Percentiles rank a stretch among this genome's conserved stretches.
Evolutionary conservation across 352 stramenopile genomes (phyloP).

Genomic region (Plasmopara halstedii): DNA sequence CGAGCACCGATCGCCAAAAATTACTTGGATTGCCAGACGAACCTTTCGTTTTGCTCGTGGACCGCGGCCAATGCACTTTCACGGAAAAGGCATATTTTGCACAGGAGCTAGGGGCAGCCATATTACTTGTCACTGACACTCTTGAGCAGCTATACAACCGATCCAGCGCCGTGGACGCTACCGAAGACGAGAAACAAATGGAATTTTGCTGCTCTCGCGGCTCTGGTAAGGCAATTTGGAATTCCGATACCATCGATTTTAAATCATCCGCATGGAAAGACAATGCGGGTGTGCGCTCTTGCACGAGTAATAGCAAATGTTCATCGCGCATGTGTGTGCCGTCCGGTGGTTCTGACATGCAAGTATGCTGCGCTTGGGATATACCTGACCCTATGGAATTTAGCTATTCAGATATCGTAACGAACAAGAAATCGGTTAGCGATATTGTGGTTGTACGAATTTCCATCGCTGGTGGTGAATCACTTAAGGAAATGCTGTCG

Average conservation of each 20-base stretch:
- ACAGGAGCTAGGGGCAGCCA: slow-evolving; percentile 50
- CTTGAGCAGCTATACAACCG: slow-evolving; percentile 65
- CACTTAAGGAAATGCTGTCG: slow-evolving; percentile 36
- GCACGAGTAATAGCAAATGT: slow-evolving; percentile 32
- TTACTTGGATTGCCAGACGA: slow-evolving; percentile 18
- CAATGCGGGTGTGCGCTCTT: slow-evolving; percentile 36
- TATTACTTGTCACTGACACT: slow-evolving; percentile 72
- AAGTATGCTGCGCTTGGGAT: slow-evolving; percentile 76
- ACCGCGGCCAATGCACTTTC: slow-evolving; percentile 69
- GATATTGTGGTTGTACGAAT: slow-evolving; percentile 64
- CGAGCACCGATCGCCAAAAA: neutral
- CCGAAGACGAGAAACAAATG: slow-evolving; percentile 28
- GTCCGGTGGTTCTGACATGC: slow-evolving; percentile 34
- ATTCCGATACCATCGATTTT: slow-evolving; percentile 27
- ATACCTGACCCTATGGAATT: slow-evolving; percentile 70
- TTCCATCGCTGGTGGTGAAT: slow-evolving; percentile 46
- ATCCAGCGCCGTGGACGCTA: slow-evolving; percentile 21
- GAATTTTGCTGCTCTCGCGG: slow-evolving; percentile 59
- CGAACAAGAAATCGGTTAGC: slow-evolving; percentile 33
- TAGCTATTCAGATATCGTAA: slow-evolving; percentile 23
- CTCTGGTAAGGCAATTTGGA: slow-evolving; percentile 18
- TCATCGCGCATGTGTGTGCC: slow-evolving; percentile 59
- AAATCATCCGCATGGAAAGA: slow-evolving; percentile 21
- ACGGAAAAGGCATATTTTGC: slow-evolving; percentile 66
- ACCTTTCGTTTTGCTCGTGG: slow-evolving; percentile 61